Evolutionary conservation across 768 basidiomycete species (phyloP).

Genomic region (Suillus americanus): DNA sequence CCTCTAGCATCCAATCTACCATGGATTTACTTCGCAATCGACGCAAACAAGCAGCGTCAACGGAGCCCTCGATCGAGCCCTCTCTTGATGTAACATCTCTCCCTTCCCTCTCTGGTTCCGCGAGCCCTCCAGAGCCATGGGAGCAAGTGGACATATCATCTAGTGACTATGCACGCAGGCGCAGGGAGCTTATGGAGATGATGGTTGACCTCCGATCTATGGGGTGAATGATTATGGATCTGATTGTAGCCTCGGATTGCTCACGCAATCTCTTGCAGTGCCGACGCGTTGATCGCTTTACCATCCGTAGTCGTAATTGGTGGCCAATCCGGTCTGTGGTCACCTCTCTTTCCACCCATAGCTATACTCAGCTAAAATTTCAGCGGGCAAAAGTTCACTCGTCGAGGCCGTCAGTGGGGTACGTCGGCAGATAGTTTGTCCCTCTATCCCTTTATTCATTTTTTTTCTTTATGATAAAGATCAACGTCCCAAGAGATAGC

Average conservation of each 20-base stretch:
- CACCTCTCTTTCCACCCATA: background rate
- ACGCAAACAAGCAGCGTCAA: background rate
- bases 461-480: background rate
- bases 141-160: constrained; percentile 25
- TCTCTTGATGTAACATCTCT: constrained; percentile 4
- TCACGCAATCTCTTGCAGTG: constrained; percentile 23
- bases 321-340: constrained; percentile 46
- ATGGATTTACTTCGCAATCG: background rate
- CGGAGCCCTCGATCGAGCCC: background rate
- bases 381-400: constrained; percentile 28
- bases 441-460: background rate
- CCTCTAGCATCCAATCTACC: background rate
- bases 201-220: constrained; percentile 35
- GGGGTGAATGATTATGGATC: constrained; percentile 23
- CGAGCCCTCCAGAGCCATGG: background rate
- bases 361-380: constrained; percentile 33
- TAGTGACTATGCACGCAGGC: constrained; percentile 39
- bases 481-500: background rate
- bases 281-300: constrained; percentile 46
- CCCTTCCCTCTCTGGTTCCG: background rate
- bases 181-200: constrained; percentile 42
- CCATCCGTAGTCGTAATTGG: constrained; percentile 53
- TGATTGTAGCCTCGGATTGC: background rate
- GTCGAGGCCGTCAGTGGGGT: constrained; percentile 37
- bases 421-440: background rate